Evolutionary conservation across 225 moss, liverwort and hornwort genomes (phyloP), one percentile per base, ranked within the genome.

Genomic region (Neckera pumila): DNA sequence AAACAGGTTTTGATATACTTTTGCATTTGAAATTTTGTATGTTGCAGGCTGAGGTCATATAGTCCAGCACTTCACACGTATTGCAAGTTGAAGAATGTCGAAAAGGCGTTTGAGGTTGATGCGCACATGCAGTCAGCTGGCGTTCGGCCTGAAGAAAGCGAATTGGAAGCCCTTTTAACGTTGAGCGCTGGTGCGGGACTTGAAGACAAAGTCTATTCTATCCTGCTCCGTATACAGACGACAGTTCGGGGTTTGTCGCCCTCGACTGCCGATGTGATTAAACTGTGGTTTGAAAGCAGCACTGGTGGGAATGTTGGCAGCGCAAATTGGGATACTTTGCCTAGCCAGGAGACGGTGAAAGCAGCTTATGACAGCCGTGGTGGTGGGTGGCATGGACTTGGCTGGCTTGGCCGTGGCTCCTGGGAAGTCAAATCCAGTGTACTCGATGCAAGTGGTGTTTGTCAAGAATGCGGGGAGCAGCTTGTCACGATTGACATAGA

Each of bases 371-470:
- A 92, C 63, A 93, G 95, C 76, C 90, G 92, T 59, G 98, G 98
- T 71, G 98, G 98, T 83, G 98, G 98, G 63, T 98, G 98, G 98
- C 98, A 98, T 88, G 98, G 98, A 33, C 88, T 97, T 86, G 98
- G 98, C 15, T 98, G 97, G 97, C 93, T 97, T 66, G 95, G 97
- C 64, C 88, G 92, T 87, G 98, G 98, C 63, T 38, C 86, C 27
- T 98, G 98, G 98, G 94, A 94, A 89, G 91, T 93, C 31, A 91
- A 94, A 51, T 85, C 88, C 84, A 96, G 94, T 81, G 84, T 86
- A n/a, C 91, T 98, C 40, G 95, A 98, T 86, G 91, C 88, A 40
- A 74, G 91, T 74, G 98, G 97, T 38, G 80, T 92, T 76, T 98
- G 98, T 89, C 90, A 84, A 85, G 91, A 93, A 28, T 98, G 97